phyloP scores from a whole-genome alignment of 805 yeast genomes.

The Isabelozyma rhagii region DNA sequence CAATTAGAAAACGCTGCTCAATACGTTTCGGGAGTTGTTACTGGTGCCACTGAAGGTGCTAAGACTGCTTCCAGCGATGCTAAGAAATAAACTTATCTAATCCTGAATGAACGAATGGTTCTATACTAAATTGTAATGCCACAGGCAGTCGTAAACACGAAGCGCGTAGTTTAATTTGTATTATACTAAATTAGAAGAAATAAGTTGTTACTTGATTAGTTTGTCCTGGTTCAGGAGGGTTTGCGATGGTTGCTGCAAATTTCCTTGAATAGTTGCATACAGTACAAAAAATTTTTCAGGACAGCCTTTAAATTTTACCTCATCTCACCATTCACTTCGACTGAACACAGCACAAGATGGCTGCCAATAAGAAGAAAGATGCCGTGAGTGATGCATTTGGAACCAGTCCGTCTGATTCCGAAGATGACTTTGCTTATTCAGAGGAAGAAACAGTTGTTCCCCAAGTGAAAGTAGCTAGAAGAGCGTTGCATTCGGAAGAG shows the following conservation, averaged over 20 bases:
- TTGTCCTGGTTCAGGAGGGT: not conserved
- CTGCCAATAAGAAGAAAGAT: not conserved
- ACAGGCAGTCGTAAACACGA: not conserved
- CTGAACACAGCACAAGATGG: not conserved
- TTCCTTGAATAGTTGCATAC: not conserved
- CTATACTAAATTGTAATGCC: not conserved
- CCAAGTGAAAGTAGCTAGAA: not conserved
- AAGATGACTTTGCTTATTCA: slow-evolving; percentile 7
- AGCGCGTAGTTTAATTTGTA: not conserved
- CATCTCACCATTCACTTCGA: not conserved
- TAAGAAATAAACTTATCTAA: slow-evolving; percentile 13
- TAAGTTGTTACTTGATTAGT: too few relatives aligned
- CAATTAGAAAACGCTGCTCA: slow-evolving; percentile 53
- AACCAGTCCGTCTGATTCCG: slow-evolving; percentile 1
- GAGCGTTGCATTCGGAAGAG: slow-evolving; percentile 2
- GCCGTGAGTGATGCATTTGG: not conserved
- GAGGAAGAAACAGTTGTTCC: slow-evolving; percentile 1
- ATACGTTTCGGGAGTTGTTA: slow-evolving; percentile 49
- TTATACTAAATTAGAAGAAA: too few relatives aligned
- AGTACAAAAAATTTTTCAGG: not conserved
- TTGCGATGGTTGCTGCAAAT: not conserved
- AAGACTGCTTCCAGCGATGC: slow-evolving; percentile 25
- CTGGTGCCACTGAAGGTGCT: slow-evolving; percentile 60
- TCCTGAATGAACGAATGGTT: not conserved
- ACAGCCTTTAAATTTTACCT: not conserved